phyloP scores from a whole-genome alignment of 257 asterid species.

The Solanum megistacrolobum region DNA sequence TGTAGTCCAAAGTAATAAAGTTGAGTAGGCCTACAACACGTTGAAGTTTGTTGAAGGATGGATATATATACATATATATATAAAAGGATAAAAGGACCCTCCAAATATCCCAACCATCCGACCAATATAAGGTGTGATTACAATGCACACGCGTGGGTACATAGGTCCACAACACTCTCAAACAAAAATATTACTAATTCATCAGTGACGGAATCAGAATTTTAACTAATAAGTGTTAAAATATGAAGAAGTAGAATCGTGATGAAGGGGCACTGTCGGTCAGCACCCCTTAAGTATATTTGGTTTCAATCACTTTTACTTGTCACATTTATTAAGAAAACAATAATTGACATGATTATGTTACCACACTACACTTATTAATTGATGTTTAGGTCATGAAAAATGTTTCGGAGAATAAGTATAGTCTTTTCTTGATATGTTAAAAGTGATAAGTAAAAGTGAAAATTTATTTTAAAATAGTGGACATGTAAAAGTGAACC shows the following conservation, averaged over 20 bases:
- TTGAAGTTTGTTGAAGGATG: neutral
- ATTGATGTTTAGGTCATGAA: too few species aligned
- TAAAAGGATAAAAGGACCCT: constrained; percentile 1
- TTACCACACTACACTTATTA: neutral
- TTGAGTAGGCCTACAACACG: neutral
- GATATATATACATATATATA: neutral
- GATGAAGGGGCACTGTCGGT: neutral
- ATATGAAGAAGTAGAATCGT: neutral
- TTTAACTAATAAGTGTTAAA: too few species aligned
- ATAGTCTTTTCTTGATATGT: too few species aligned
- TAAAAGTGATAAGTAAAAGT: too few species aligned
- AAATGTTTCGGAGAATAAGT: neutral
- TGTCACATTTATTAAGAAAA: neutral
- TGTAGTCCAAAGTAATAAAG: neutral
- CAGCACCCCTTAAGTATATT: neutral
- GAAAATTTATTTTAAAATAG: too few species aligned
- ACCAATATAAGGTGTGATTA: constrained; percentile 20
- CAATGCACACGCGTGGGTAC: constrained; percentile 41
- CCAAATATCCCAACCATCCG: constrained; percentile 24
- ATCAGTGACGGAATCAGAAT: too few species aligned
- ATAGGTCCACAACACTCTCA: neutral
- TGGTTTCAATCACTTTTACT: too few species aligned
- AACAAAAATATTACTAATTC: neutral
- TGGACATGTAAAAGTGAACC: too few species aligned
- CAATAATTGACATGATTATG: neutral